These are phyloP conservation scores for Argentina anserina DNA, from an alignment of 306 rosid species.

Conservation along the genomic window DNA sequence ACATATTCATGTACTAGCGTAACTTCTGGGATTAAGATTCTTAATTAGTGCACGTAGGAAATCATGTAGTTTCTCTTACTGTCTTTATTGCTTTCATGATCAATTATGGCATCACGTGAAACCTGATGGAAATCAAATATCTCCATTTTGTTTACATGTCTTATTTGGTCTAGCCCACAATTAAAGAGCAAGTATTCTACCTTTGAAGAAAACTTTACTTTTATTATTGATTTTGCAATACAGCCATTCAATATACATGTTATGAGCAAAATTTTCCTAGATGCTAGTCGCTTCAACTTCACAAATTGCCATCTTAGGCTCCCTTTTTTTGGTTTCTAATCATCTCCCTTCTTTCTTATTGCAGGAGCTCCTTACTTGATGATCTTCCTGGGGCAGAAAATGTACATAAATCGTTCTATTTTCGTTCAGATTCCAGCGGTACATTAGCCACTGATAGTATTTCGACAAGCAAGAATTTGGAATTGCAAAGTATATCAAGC, in stretches of 20 bases:
- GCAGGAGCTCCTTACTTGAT: conserved; percentile 66
- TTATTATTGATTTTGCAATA: conserved; percentile 16
- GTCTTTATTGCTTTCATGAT: conserved; percentile 35
- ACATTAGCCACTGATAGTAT: conserved; percentile 30
- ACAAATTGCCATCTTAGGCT: background rate
- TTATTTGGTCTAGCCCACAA: conserved; percentile 4
- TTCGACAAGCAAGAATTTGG: conserved; percentile 10
- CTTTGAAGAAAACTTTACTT: conserved; percentile 15
- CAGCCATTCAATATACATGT: conserved; percentile 48
- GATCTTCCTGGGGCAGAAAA: conserved; percentile 46
- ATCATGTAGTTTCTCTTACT: conserved; percentile 37
- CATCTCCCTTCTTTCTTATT: conserved; percentile 22
- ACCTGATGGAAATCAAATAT: conserved; percentile 41
- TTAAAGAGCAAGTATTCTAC: conserved; percentile 24
- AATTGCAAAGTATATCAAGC: conserved; percentile 21
- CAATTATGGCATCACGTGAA: conserved; percentile 32
- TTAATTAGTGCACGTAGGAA: conserved; percentile 51
- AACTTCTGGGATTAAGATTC: conserved; percentile 66
- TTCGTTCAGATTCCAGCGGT: conserved; percentile 39
- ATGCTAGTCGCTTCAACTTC: conserved; percentile 1
- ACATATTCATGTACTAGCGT: conserved; percentile 74
- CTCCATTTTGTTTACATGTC: background rate
- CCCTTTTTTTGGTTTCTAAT: conserved; percentile 27
- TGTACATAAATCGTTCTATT: conserved; percentile 34
- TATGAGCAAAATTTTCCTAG: conserved; percentile 26